Evolutionary conservation across 768 basidiomycete species (phyloP).

Genomic region (Naganishia vishniacii): DNA sequence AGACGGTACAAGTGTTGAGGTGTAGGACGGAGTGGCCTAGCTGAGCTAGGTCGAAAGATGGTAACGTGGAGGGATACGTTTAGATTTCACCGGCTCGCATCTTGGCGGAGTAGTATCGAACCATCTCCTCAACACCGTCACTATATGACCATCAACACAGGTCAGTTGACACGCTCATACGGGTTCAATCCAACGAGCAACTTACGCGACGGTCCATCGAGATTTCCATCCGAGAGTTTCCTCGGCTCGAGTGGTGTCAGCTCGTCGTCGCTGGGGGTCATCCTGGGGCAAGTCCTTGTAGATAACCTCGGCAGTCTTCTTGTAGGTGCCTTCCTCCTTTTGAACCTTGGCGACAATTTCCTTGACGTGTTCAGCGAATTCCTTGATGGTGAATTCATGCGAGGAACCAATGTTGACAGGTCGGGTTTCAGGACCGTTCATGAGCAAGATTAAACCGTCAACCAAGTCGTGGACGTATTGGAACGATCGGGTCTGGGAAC

Average conservation of each 20-base stretch:
- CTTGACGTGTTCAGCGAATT: conserved; percentile 87
- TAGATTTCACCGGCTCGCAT: conserved; percentile 42
- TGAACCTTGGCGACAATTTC: conserved; percentile 91
- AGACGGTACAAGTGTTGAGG: neutral
- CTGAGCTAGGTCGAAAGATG: neutral
- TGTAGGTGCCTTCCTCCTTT: conserved; percentile 54
- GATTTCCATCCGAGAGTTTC: conserved; percentile 82
- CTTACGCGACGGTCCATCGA: conserved; percentile 69
- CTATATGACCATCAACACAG: neutral
- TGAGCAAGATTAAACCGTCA: conserved; percentile 63
- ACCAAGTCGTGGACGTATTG: conserved; percentile 94
- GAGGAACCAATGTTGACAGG: conserved; percentile 95
- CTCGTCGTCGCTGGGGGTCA: conserved; percentile 88
- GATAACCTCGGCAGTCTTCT: conserved; percentile 51
- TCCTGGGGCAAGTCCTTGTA: conserved; percentile 79
- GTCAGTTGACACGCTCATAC: neutral
- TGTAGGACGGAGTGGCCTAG: neutral
- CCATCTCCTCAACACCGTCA: conserved; percentile 31
- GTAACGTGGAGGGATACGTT: neutral
- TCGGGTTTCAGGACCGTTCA: conserved; percentile 88
- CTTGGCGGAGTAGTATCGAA: conserved; percentile 44
- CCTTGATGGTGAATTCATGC: conserved; percentile 91
- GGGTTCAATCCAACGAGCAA: neutral
- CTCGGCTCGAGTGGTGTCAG: conserved; percentile 88
- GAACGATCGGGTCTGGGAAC: conserved; percentile 88